These are phyloP conservation scores for Neoascochyta sp. DNA, from an alignment of 2,329 filamentous ascomycete genomes.

Conservation along the genomic window DNA sequence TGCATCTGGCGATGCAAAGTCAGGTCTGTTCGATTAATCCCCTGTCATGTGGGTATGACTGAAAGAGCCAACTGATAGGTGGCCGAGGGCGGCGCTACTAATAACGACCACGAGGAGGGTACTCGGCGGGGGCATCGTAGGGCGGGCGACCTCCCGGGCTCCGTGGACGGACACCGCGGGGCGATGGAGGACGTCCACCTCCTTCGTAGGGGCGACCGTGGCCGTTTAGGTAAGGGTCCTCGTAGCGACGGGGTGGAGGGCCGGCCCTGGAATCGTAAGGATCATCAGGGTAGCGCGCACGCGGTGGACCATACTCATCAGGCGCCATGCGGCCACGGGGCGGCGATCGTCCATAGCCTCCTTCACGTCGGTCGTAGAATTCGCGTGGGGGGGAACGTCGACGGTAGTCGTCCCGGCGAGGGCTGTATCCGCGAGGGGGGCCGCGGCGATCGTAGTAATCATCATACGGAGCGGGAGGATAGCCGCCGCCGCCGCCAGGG, in stretches of 20 bases:
- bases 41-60: too few relatives aligned
- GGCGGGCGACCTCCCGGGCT: constrained; percentile 60
- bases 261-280: constrained; percentile 60
- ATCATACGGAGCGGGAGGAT: constrained; percentile 59
- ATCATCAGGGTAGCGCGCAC: constrained; percentile 66
- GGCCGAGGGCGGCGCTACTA: constrained; percentile 20
- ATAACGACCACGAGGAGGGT: constrained; percentile 39
- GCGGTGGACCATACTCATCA: constrained; percentile 68
- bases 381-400: constrained; percentile 73
- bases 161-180: constrained; percentile 35
- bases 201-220: constrained; percentile 54
- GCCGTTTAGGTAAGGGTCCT: constrained; percentile 59
- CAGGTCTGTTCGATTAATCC: too few relatives aligned
- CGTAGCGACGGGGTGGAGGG: constrained; percentile 54
- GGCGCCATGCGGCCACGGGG: constrained; percentile 68
- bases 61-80: too few relatives aligned
- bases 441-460: constrained; percentile 74
- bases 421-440: constrained; percentile 78
- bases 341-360: constrained; percentile 54
- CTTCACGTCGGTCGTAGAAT: constrained; percentile 76
- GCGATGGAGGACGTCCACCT: constrained; percentile 43
- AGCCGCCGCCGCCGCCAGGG: constrained; percentile 43
- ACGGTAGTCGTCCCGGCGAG: constrained; percentile 81
- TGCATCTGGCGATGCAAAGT: too few relatives aligned
- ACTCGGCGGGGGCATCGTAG: constrained; percentile 47